A percentile compares a stretch with the other conserved stretches of the same genome.
Conservation (phyloP, 1,284 basidiomycete genomes). For the Bjerkandera adusta region DNA sequence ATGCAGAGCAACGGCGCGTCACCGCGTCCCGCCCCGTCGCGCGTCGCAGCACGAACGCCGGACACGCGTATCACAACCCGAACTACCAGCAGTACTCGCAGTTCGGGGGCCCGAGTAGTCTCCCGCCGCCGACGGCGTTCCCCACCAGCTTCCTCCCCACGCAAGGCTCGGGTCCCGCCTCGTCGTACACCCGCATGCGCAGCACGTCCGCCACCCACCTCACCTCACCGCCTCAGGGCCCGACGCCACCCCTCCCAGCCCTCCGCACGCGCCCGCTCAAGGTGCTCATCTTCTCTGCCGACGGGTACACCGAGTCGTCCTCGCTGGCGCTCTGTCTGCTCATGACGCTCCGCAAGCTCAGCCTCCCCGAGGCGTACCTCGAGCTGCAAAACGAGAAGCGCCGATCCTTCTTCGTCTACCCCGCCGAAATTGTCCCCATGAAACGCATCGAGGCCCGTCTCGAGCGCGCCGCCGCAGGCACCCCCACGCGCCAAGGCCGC, state of each 20-base stretch:
- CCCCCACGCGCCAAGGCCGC: conserved; percentile 20
- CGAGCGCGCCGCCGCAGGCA: conserved; percentile 30
- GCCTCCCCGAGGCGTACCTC: conserved; percentile 87
- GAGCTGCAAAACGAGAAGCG: conserved; percentile 73
- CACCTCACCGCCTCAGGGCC: conserved; percentile 26
- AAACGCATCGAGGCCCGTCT: conserved; percentile 69
- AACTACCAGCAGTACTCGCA: not conserved
- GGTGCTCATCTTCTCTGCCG: conserved; percentile 72
- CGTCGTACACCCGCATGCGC: conserved; percentile 28
- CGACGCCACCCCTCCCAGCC: conserved; percentile 14
- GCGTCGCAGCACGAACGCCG: conserved; percentile 14
- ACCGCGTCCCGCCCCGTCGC: conserved; percentile 8
- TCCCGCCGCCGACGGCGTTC: conserved; percentile 30
- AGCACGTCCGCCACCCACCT: conserved; percentile 30
- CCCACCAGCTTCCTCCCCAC: conserved; percentile 28
- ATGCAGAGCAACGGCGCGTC: conserved; percentile 1
- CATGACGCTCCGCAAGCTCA: conserved; percentile 75
- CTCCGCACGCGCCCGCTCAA: conserved; percentile 57
- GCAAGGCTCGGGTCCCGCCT: conserved; percentile 13
- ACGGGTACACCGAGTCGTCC: conserved; percentile 89
- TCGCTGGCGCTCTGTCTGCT: conserved; percentile 86
- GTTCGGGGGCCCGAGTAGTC: conserved; percentile 28
- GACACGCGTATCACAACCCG: conserved; percentile 4
- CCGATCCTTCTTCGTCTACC: conserved; percentile 90
- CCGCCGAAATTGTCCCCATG: conserved; percentile 76